Conservation (phyloP, 1,139 yeast species). For the Debaryomyces psychrophilus region DNA sequence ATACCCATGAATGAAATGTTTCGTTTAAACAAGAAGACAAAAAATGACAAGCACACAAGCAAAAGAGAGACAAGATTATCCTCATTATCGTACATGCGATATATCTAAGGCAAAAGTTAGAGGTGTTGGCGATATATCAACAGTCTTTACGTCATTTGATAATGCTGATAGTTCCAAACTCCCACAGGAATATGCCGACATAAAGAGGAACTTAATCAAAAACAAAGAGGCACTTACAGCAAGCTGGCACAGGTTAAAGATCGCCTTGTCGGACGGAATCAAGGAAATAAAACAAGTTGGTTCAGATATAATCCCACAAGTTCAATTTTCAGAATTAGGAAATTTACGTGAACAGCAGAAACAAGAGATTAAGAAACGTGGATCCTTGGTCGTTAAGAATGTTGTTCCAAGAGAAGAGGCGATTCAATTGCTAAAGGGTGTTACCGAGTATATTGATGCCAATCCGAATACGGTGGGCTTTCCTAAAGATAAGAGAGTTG, state of each 20-base stretch:
- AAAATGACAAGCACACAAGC: conserved; percentile 5
- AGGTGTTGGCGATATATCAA: conserved; percentile 26
- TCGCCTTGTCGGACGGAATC: conserved; percentile 23
- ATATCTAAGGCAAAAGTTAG: conserved; percentile 19
- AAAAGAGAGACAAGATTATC: not conserved
- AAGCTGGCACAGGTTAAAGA: conserved; percentile 29
- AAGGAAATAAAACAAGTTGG: conserved; percentile 23
- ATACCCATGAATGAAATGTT: not conserved
- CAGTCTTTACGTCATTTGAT: conserved; percentile 23
- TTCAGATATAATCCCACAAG: conserved; percentile 21
- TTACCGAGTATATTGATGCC: conserved; percentile 21
- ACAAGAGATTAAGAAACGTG: conserved; percentile 21
- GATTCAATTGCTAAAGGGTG: conserved; percentile 21
- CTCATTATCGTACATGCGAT: conserved; percentile 13
- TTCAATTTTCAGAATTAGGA: conserved; percentile 19
- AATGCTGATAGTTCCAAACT: conserved; percentile 8
- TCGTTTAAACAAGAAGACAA: not conserved
- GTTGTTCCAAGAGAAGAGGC: conserved; percentile 32
- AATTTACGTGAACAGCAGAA: conserved; percentile 14
- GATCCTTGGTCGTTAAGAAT: conserved; percentile 31
- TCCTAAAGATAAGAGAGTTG: conserved; percentile 28
- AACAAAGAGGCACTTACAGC: conserved; percentile 25
- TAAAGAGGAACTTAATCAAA: conserved; percentile 26
- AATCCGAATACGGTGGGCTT: conserved; percentile 21
- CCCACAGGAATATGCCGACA: conserved; percentile 14